Base-by-base conservation (phyloP, 225 moss, liverwort and hornwort species). In the Sphagnum tenellum region DNA sequence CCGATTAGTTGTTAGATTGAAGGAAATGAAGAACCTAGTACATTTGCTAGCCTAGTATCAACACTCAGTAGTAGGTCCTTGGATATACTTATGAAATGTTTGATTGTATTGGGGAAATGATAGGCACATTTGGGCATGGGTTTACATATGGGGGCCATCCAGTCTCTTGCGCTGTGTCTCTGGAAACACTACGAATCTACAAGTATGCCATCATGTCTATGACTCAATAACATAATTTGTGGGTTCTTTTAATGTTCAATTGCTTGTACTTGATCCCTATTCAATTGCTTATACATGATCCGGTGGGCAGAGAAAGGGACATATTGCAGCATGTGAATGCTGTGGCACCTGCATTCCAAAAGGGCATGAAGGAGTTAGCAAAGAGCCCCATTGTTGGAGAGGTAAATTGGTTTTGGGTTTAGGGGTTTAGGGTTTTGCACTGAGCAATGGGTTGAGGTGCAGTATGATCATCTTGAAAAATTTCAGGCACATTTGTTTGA, bases 61-160 rank as follows among this genome's bases (percentile, higher is more conserved):
- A 29, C 29, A 29, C 29, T 29, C 29, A 29, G 29, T 29, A 29
- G 29, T 29, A 29, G 29, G 29, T 29, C 29, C 29, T 29, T 29
- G 29, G 29, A 29, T 29, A 1, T 29, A 29, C 29, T 29, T 29
- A 29, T 1, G 1, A 29, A 29, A 29, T 29, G 29, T 29, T 29
- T 29, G 29, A 29, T 29, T 29, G 29, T 29, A 29, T 29, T 29
- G 29, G 29, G 29, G 29, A 29, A 29, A 9, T 51, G 67, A 45
- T 71, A 95, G 95, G 96, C 50, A 73, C 74, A 62, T 90, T 98
- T 5, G 93, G 90, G 67, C 98, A 98, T 69, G 98, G 98, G 9
- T 98, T 93, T 72, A 98, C 98, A 2, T 93, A 89, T 64, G 90
- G 90, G 5, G 98, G 98, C 45, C 98, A 98, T 75, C 98, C 98